Base-by-base conservation (phyloP, 208 protist genomes). In the Endotrypanum monterogeii region DNA sequence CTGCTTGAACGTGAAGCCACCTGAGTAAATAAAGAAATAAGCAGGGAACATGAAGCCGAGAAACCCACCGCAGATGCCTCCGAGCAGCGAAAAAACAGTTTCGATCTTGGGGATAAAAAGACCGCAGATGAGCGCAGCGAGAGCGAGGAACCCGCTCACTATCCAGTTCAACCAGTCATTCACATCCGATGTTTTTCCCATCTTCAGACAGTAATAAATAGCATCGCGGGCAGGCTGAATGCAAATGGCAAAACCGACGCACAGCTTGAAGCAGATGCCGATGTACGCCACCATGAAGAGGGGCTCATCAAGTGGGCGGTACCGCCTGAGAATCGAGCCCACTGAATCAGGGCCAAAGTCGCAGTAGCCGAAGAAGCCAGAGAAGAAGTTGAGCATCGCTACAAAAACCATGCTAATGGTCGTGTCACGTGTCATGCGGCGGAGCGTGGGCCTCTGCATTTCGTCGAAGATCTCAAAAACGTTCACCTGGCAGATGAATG, bases 11-110 rank as follows among this genome's bases (percentile, higher is more conserved):
- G 79, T 91, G 72, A 86, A 94, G 70, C 76, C 83, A 20, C 89
- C 87, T 3, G 87, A 83, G 79, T 94, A 92, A 62, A 95, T 88
- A 62, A 78, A 84, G 77, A 95, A 97, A 67, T 82, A 88, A 61
- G 90, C 90, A 1, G 92, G 92, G 58, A 94, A 85, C 11, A 95
- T 77, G 84, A 97, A 97, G 62, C 75, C 88, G 25, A 97, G 69
- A 56, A 92, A 88, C 44, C 88, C 88, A 35, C 89, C 89, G 74
- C 84, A 90, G 60, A 95, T 75, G 32, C 84, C 83, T 37, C 92
- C 92, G 52, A 95, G 78, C 11, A 97, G 79, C 51, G 63, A 73
- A 71, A 97, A 97, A 32, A 97, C 90, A 20, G 92, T 86, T 50
- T 80, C 86, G 67, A 97, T 90, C 62, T 89, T 71, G 4, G 89